phyloP scores from a whole-genome alignment of 2,329 filamentous ascomycete genomes.

The Trichoderma sp. region DNA sequence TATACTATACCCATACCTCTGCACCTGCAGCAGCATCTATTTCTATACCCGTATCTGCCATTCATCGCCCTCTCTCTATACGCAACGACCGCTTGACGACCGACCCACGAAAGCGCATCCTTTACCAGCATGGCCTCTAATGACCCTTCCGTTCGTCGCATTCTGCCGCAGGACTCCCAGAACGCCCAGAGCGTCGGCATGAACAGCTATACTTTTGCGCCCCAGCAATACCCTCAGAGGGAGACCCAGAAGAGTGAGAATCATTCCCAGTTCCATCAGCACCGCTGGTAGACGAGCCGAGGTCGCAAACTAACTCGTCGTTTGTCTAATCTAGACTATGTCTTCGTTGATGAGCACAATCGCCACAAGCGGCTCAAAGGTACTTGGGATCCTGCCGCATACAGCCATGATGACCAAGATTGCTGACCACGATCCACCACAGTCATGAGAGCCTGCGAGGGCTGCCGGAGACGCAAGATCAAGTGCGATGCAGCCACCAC shows the following conservation, averaged over 20 bases:
- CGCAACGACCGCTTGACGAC: neutral
- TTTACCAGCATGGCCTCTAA: conserved; percentile 52
- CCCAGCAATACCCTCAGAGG: conserved; percentile 52
- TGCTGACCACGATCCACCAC: conserved; percentile 5
- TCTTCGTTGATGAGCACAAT: conserved; percentile 98
- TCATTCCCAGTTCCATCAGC: neutral
- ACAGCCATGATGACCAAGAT: neutral
- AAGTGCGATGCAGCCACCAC: conserved; percentile 97
- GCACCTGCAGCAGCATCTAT: neutral
- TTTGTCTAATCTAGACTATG: conserved; percentile 67
- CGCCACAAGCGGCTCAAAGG: conserved; percentile 95
- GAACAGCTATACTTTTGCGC: conserved; percentile 74
- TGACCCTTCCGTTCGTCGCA: conserved; percentile 58
- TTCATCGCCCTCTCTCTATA: no score
- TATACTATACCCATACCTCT: no score
- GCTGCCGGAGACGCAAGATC: conserved; percentile 91
- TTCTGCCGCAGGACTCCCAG: conserved; percentile 58
- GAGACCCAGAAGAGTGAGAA: conserved; percentile 81
- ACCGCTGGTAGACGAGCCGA: neutral
- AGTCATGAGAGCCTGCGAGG: conserved; percentile 98
- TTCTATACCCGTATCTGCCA: no score
- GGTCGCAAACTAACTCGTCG: conserved; percentile 9
- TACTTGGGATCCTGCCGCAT: conserved; percentile 38
- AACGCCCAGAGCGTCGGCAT: conserved; percentile 50
- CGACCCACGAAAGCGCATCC: neutral